Conservation (phyloP, 192 early-diverging fungal genomes). For the Thamnidium elegans region DNA sequence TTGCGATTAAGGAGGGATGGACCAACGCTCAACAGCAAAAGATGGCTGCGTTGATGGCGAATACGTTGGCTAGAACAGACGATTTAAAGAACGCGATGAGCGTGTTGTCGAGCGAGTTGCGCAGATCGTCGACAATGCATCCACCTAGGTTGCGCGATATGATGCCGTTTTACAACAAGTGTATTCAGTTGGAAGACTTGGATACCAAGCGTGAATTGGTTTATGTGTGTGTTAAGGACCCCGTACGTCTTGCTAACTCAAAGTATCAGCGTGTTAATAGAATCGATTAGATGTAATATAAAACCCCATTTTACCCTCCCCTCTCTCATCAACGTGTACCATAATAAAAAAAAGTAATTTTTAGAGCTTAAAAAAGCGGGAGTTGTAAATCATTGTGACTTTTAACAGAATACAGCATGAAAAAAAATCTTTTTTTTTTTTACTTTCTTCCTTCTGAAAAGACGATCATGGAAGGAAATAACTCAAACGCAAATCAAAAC, state of each 20-base stretch:
- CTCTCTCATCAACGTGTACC: too few species aligned
- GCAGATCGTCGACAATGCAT: conserved; percentile 37
- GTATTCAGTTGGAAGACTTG: conserved; percentile 49
- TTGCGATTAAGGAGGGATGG: conserved; percentile 45
- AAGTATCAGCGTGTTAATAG: conserved; percentile 6
- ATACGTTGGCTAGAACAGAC: conserved; percentile 54
- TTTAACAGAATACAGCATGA: too few species aligned
- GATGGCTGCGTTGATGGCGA: conserved; percentile 61
- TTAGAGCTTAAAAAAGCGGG: too few species aligned
- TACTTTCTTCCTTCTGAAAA: too few species aligned
- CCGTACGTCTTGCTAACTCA: neutral
- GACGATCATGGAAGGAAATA: too few species aligned
- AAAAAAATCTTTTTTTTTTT: too few species aligned
- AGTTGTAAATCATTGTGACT: too few species aligned
- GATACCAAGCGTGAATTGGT: conserved; percentile 46
- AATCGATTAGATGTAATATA: too few species aligned
- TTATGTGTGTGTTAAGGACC: conserved; percentile 39
- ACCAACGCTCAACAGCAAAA: conserved; percentile 54
- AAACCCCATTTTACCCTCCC: too few species aligned
- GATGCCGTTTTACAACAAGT: conserved; percentile 48
- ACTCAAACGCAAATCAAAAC: too few species aligned
- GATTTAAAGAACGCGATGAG: conserved; percentile 47
- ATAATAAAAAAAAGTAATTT: too few species aligned
- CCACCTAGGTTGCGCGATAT: conserved; percentile 47
- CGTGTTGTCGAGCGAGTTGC: conserved; percentile 47